Conservation (phyloP, 306 rosid species). For the Vachellia pachyceras region DNA sequence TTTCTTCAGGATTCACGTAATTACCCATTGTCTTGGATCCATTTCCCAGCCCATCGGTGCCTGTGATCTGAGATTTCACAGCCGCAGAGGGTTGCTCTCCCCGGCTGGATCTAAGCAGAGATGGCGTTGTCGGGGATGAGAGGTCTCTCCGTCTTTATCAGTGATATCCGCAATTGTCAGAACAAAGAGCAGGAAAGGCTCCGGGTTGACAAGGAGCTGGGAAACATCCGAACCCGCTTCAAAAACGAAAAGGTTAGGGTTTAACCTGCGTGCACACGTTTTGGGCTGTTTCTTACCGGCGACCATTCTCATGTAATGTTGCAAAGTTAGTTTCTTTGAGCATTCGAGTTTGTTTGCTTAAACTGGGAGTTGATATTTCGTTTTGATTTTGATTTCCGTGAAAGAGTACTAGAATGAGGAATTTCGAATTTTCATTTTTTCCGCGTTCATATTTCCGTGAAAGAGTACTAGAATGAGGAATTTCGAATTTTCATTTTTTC, state of each 20-base stretch:
- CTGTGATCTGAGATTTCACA: slow-evolving; percentile 56
- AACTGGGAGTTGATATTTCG: slow-evolving; percentile 21
- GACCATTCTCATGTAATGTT: neutral
- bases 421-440: slow-evolving; percentile 5
- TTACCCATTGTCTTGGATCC: slow-evolving; percentile 59
- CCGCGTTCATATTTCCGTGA: too few species aligned
- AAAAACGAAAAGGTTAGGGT: slow-evolving; percentile 96
- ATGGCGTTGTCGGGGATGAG: slow-evolving; percentile 99
- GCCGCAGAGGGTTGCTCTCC: slow-evolving; percentile 42
- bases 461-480: neutral
- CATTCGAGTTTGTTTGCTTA: slow-evolving; percentile 22
- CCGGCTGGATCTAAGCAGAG: slow-evolving; percentile 66
- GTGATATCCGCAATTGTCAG: slow-evolving; percentile 96
- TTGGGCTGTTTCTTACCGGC: neutral
- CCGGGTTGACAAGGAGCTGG: slow-evolving; percentile 97
- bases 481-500: slow-evolving; percentile 2
- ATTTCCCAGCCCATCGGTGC: slow-evolving; percentile 7
- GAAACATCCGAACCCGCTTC: slow-evolving; percentile 97
- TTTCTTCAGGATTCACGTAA: slow-evolving; percentile 24
- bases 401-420: neutral
- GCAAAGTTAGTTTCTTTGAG: slow-evolving; percentile 8
- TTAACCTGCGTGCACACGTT: neutral
- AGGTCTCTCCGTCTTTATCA: slow-evolving; percentile 97
- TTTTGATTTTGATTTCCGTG: slow-evolving; percentile 11
- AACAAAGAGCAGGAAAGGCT: slow-evolving; percentile 98